A percentile compares a stretch with the other conserved stretches of the same genome.
Conservation (phyloP, 148 eudicot species). For the Vaccinium macrocarpon region DNA sequence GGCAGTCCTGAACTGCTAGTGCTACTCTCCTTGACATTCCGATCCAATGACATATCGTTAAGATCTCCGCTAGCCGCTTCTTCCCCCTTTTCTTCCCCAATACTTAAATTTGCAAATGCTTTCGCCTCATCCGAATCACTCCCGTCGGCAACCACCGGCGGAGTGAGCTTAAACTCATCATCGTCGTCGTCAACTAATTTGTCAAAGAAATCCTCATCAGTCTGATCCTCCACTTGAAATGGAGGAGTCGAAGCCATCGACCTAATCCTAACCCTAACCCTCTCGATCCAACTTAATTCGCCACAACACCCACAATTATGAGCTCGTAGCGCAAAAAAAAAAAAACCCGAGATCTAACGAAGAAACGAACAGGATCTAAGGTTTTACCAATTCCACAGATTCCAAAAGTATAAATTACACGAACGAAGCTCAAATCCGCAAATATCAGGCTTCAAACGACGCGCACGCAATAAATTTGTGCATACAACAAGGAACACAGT, state of each 20-base stretch:
- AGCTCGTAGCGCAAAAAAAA: constrained; percentile 9
- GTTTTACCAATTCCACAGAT: constrained; percentile 18
- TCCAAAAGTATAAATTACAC: not conserved
- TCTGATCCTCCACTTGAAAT: constrained; percentile 77
- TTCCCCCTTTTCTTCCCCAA: constrained; percentile 32
- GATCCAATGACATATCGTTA: not conserved
- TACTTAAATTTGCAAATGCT: constrained; percentile 42
- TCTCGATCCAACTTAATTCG: constrained; percentile 7
- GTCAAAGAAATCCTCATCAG: constrained; percentile 85
- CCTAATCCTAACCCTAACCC: constrained; percentile 30
- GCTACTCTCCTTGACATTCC: constrained; percentile 27
- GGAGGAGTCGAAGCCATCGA: constrained; percentile 75
- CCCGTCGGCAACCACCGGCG: constrained; percentile 28
- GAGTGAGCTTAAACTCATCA: constrained; percentile 38
- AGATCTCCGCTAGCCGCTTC: constrained; percentile 8
- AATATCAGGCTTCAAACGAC: not conserved
- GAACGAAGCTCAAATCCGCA: not conserved
- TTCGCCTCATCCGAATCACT: constrained; percentile 50
- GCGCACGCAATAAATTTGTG: not conserved
- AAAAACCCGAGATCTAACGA: constrained; percentile 27
- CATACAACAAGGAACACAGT: not conserved
- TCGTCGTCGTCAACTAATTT: constrained; percentile 79
- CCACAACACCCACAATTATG: constrained; percentile 8
- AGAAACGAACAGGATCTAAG: constrained; percentile 29
- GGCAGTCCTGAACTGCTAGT: constrained; percentile 16